Percentiles rank a stretch among this genome's conserved stretches.
Conservation (phyloP, 768 basidiomycete species). For the Cyclocybe aegerita region DNA sequence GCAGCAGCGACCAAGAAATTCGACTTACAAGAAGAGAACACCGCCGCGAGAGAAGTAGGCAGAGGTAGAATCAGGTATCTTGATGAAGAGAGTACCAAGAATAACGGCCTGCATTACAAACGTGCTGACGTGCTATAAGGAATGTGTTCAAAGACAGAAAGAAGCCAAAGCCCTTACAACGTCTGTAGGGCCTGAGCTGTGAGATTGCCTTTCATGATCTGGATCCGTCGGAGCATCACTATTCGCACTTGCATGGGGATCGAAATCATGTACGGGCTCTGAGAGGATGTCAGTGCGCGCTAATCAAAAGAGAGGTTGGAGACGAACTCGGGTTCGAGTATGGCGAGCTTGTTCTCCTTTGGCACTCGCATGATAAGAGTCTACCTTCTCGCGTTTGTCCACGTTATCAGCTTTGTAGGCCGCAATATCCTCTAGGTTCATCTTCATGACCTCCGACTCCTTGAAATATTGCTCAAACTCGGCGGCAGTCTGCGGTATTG, state of each 20-base stretch:
- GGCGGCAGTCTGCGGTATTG: conserved; percentile 40
- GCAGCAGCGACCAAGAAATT: background rate
- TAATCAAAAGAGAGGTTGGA: background rate
- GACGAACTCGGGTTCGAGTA: conserved; percentile 26
- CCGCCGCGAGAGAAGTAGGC: conserved; percentile 73
- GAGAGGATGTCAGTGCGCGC: background rate
- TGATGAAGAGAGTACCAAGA: conserved; percentile 64
- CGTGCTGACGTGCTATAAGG: conserved; percentile 16
- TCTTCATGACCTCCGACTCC: conserved; percentile 20
- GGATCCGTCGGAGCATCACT: conserved; percentile 38
- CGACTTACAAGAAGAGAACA: conserved; percentile 65
- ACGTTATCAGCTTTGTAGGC: conserved; percentile 45
- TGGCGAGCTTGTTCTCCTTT: conserved; percentile 51
- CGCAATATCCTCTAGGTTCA: conserved; percentile 39
- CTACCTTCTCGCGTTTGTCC: conserved; percentile 37
- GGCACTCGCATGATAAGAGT: conserved; percentile 44
- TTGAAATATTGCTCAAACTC: conserved; percentile 45
- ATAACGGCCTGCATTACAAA: conserved; percentile 38
- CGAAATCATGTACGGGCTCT: conserved; percentile 39
- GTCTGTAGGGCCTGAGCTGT: conserved; percentile 27
- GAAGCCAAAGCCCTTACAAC: conserved; percentile 15
- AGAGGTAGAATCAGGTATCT: conserved; percentile 47
- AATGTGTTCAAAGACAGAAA: conserved; percentile 21
- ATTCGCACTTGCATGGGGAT: conserved; percentile 42
- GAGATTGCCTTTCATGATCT: conserved; percentile 39